Evolutionary conservation across 148 eudicot species (phyloP).

Genomic region (Mesembryanthemum crystallinum): DNA sequence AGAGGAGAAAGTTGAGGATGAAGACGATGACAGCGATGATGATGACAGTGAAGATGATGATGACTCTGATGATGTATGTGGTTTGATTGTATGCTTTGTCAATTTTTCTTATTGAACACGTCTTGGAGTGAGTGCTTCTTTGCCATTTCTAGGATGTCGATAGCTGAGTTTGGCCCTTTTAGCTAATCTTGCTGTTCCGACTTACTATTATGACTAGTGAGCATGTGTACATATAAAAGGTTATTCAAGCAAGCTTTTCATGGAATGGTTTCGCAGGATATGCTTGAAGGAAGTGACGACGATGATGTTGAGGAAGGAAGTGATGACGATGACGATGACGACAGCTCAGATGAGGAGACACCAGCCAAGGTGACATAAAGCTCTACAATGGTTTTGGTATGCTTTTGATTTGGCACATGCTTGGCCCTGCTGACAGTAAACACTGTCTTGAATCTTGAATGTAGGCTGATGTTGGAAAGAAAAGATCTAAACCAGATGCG

Average conservation of each 20-base stretch:
- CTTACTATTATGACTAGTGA: too few species aligned
- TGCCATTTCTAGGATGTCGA: too few species aligned
- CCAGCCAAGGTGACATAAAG: constrained; percentile 28
- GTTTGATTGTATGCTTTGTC: not conserved
- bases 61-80: constrained; percentile 37
- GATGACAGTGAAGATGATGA: constrained; percentile 39
- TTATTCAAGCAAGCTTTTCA: not conserved
- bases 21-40: constrained; percentile 35
- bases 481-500: constrained; percentile 40
- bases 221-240: too few species aligned
- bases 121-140: too few species aligned
- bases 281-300: constrained; percentile 21
- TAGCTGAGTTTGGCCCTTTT: too few species aligned
- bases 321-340: constrained; percentile 27
- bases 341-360: constrained; percentile 35
- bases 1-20: constrained; percentile 32
- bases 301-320: constrained; percentile 9
- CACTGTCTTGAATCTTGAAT: not conserved
- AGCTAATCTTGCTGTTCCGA: too few species aligned
- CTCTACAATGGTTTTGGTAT: not conserved
- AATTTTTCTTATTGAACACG: too few species aligned
- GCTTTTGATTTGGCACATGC: not conserved
- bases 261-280: constrained; percentile 25
- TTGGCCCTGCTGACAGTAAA: not conserved
- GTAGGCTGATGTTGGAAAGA: constrained; percentile 38